Conservation (phyloP, 2,329 filamentous ascomycete genomes). For the Neofusicoccum sp. region DNA sequence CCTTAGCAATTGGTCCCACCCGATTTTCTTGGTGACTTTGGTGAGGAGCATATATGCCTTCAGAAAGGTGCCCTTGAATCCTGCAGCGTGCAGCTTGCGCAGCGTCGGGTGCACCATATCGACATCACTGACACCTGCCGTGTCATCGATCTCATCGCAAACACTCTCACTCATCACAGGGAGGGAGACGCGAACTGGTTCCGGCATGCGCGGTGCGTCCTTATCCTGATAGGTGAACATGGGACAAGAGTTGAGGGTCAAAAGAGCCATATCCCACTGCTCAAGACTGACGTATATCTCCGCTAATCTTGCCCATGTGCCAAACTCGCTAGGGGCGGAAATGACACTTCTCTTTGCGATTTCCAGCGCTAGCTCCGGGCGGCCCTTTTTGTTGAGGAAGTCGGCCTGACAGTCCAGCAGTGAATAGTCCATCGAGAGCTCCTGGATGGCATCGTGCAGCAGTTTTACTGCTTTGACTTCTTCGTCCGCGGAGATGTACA, state of each 20-base stretch:
- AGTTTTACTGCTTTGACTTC: slow-evolving; percentile 93
- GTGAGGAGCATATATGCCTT: slow-evolving; percentile 93
- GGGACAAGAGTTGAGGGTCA: slow-evolving; percentile 95
- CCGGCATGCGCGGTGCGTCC: slow-evolving; percentile 90
- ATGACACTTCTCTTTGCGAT: slow-evolving; percentile 94
- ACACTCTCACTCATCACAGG: slow-evolving; percentile 85
- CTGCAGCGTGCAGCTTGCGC: slow-evolving; percentile 78
- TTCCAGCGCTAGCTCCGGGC: slow-evolving; percentile 81
- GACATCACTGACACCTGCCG: slow-evolving; percentile 70
- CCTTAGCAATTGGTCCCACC: slow-evolving; percentile 93
- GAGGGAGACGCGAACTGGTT: slow-evolving; percentile 82
- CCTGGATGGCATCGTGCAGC: slow-evolving; percentile 82
- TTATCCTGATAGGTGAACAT: slow-evolving; percentile 99
- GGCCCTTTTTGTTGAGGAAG: slow-evolving; percentile 85
- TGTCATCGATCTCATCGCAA: slow-evolving; percentile 94
- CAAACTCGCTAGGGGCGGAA: slow-evolving; percentile 93
- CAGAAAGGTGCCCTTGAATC: slow-evolving; percentile 92
- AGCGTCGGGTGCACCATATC: slow-evolving; percentile 87
- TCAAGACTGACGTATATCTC: slow-evolving; percentile 93
- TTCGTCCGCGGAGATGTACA: slow-evolving; percentile 92
- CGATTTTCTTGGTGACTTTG: slow-evolving; percentile 93
- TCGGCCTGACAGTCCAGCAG: slow-evolving; percentile 92
- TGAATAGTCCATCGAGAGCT: slow-evolving; percentile 96
- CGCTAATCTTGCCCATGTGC: slow-evolving; percentile 90
- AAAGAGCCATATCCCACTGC: slow-evolving; percentile 92